These are phyloP conservation scores for Peronospora belbahrii DNA, from an alignment of 352 stramenopile species.

Conservation along the genomic window DNA sequence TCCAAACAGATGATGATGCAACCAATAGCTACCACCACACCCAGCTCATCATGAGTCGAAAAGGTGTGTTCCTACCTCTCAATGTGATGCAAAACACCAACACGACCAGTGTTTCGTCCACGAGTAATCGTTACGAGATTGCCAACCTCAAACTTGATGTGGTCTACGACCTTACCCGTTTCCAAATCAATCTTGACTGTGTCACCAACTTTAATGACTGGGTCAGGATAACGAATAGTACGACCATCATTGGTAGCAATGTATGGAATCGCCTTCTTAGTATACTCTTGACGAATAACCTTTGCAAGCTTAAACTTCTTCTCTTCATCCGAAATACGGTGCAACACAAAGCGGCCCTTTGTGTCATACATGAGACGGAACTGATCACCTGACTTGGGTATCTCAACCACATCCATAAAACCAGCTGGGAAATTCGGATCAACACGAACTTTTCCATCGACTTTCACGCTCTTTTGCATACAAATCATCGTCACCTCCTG, in stretches of 20 bases:
- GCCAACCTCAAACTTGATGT: constrained; percentile 98
- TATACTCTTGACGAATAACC: constrained; percentile 93
- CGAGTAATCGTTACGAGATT: constrained; percentile 96
- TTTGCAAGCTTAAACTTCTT: constrained; percentile 98
- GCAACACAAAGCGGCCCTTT: constrained; percentile 98
- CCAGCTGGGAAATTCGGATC: constrained; percentile 97
- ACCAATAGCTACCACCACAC: constrained; percentile 53
- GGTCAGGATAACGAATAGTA: constrained; percentile 98
- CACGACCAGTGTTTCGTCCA: constrained; percentile 95
- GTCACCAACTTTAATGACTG: constrained; percentile 98
- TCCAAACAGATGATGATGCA: constrained; percentile 11
- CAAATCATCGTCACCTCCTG: constrained; percentile 98
- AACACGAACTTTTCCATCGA: constrained; percentile 94
- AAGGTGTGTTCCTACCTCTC: constrained; percentile 92
- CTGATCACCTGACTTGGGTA: constrained; percentile 94
- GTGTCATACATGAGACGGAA: constrained; percentile 98
- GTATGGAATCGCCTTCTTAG: constrained; percentile 96
- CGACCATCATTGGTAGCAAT: constrained; percentile 98
- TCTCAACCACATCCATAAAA: constrained; percentile 99
- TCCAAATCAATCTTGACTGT: constrained; percentile 98
- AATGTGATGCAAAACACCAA: constrained; percentile 95
- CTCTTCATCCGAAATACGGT: constrained; percentile 94
- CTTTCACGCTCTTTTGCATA: constrained; percentile 99
- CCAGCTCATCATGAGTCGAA: constrained; percentile 82
- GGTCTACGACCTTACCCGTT: constrained; percentile 95